Conservation (phyloP, 345 rosid genomes). For the Populus nigra region DNA sequence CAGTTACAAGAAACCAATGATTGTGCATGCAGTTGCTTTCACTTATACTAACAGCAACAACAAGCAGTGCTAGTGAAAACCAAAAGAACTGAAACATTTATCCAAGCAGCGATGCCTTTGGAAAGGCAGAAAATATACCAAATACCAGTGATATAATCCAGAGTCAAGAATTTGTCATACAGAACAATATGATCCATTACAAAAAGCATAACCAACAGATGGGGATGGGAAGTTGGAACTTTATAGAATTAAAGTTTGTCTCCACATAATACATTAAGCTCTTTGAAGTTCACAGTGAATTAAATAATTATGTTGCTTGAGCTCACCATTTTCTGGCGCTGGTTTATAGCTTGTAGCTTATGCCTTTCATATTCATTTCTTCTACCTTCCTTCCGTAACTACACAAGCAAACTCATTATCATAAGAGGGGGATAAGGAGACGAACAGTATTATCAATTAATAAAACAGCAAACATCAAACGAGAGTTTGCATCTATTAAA, state of each 20-base stretch:
- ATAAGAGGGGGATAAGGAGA: not conserved
- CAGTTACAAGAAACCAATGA: not conserved
- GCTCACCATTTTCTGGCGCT: constrained; percentile 92
- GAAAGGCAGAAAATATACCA: not conserved
- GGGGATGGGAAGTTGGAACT: not conserved
- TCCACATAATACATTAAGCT: not conserved
- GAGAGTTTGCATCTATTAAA: too few relatives aligned
- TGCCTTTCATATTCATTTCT: constrained; percentile 98
- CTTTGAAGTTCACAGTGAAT: not conserved
- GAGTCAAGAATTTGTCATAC: not conserved
- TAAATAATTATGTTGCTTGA: not conserved
- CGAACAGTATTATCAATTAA: not conserved
- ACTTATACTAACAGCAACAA: not conserved
- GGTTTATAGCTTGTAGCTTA: constrained; percentile 89
- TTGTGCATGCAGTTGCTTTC: not conserved
- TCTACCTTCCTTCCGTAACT: constrained; percentile 94
- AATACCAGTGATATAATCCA: not conserved
- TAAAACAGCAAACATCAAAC: not conserved
- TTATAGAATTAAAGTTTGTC: not conserved
- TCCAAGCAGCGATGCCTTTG: not conserved
- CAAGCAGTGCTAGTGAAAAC: not conserved
- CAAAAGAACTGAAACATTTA: not conserved
- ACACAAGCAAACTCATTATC: constrained; percentile 26
- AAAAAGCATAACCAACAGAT: not conserved
- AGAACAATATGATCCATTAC: not conserved